These are phyloP conservation scores for Garcia nutans DNA, from an alignment of 345 rosid species.

Conservation along the genomic window DNA sequence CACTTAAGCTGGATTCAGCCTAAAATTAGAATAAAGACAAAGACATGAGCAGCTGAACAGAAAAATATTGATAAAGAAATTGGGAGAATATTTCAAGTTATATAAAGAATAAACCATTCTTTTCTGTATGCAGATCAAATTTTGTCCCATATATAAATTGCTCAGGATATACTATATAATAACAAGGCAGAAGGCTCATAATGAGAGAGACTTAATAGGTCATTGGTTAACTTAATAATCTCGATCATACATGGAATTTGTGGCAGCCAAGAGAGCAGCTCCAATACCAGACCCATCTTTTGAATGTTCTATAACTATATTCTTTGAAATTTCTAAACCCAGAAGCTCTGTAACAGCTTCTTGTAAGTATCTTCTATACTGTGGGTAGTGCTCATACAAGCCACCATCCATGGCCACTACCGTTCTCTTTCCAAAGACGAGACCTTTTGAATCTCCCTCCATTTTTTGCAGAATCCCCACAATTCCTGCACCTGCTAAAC, in stretches of 20 bases:
- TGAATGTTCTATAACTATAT: constrained; percentile 59
- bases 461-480: constrained; percentile 78
- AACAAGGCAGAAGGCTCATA: no score
- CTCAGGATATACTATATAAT: no score
- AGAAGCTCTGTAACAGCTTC: constrained; percentile 67
- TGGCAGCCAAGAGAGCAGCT: constrained; percentile 83
- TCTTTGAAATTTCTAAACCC: constrained; percentile 44
- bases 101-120: no score
- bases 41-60: neutral
- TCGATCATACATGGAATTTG: constrained; percentile 62
- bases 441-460: constrained; percentile 61
- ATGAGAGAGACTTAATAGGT: no score
- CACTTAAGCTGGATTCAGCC: constrained; percentile 54
- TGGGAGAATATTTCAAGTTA: no score
- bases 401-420: constrained; percentile 94
- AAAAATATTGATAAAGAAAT: neutral
- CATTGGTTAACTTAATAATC: constrained; percentile 17
- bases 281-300: constrained; percentile 91
- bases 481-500: constrained; percentile 89
- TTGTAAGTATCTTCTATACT: constrained; percentile 61
- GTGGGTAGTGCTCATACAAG: constrained; percentile 66
- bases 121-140: no score
- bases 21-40: constrained; percentile 15
- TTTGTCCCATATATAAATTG: neutral
- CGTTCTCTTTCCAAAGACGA: constrained; percentile 51